phyloP scores from a whole-genome alignment of 1,284 basidiomycete species.

The Exsudoporus floridanus region DNA sequence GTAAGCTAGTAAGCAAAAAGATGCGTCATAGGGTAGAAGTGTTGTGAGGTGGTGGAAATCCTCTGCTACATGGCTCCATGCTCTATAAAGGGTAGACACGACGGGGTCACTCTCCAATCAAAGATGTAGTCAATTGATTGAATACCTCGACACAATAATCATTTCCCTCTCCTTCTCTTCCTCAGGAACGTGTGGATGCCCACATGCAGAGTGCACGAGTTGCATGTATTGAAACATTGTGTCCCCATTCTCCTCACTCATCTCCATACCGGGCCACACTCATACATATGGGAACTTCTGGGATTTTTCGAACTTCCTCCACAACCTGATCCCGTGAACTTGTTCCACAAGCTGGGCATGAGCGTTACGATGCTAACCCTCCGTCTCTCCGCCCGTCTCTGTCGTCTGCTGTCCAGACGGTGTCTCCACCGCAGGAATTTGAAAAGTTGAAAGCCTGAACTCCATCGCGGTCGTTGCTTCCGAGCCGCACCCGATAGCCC shows the following conservation, averaged over 20 bases:
- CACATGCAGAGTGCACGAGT: slow-evolving; percentile 40
- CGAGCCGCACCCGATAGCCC: slow-evolving; percentile 82
- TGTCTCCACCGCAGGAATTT: slow-evolving; percentile 56
- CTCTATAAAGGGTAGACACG: no score
- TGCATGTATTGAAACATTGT: slow-evolving; percentile 44
- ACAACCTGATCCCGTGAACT: slow-evolving; percentile 56
- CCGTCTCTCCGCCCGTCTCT: slow-evolving; percentile 47
- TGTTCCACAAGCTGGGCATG: slow-evolving; percentile 45
- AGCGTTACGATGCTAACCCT: slow-evolving; percentile 65
- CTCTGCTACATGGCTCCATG: no score
- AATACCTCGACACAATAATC: no score
- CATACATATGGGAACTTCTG: slow-evolving; percentile 39
- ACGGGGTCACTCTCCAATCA: no score
- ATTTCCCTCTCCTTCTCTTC: slow-evolving; percentile 62
- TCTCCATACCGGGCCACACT: slow-evolving; percentile 62
- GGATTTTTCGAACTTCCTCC: slow-evolving; percentile 41
- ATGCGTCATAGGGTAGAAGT: no score
- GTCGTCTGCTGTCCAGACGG: slow-evolving; percentile 59
- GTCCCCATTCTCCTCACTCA: slow-evolving; percentile 72
- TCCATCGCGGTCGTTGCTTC: slow-evolving; percentile 49
- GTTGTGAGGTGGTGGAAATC: no score
- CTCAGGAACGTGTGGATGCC: slow-evolving; percentile 61
- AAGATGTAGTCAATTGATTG: no score
- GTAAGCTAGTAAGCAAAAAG: no score
- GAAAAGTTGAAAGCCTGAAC: slow-evolving; percentile 72